Conservation (phyloP, 2,329 filamentous ascomycete genomes). For the Colletotrichum zoysiae region DNA sequence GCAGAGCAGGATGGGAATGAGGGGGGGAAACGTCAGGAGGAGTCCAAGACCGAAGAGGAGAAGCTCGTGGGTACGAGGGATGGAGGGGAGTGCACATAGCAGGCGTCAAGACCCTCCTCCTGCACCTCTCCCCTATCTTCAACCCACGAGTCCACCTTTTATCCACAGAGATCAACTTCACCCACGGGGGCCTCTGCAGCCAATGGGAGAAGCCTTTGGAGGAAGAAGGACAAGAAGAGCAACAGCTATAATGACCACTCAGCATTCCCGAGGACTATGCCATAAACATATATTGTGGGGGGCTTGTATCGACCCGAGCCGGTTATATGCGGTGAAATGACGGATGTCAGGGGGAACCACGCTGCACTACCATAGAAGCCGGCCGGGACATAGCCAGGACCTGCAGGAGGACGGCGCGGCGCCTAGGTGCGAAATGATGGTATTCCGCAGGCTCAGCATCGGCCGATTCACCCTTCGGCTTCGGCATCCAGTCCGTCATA, state of each 20-base stretch:
- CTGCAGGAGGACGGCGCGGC: conserved; percentile 21
- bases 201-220: not conserved
- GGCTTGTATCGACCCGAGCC: not conserved
- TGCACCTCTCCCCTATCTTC: not conserved
- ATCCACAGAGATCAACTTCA: not conserved
- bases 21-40: not conserved
- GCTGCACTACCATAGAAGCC: not conserved
- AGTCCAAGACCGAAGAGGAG: not conserved
- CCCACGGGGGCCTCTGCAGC: not conserved
- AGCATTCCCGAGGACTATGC: not conserved
- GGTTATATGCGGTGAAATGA: conserved; percentile 1
- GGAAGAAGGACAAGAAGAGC: not conserved
- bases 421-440: conserved; percentile 26
- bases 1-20: conserved; percentile 5
- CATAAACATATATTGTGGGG: not conserved
- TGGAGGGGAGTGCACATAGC: conserved; percentile 8
- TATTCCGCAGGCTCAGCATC: conserved; percentile 26
- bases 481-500: not conserved
- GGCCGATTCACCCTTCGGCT: not conserved
- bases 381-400: conserved; percentile 11
- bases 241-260: not conserved
- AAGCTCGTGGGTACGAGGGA: conserved; percentile 12
- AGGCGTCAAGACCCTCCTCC: not conserved
- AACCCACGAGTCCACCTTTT: conserved; percentile 11
- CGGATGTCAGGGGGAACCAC: not conserved